Conservation (phyloP, 495 filamentous ascomycete genomes). For the Aspergillus leporis region DNA sequence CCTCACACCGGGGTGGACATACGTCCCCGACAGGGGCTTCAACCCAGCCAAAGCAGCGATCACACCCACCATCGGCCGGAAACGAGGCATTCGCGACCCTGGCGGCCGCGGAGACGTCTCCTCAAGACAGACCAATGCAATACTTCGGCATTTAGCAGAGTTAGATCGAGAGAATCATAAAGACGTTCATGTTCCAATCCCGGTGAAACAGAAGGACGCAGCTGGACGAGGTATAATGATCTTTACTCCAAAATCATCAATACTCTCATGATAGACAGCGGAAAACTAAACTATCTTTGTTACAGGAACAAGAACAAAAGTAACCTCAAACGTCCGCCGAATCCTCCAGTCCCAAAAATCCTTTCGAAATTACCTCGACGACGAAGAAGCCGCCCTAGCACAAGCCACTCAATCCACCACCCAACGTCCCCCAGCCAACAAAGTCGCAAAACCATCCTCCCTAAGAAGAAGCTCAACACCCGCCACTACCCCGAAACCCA, state of each 20-base stretch:
- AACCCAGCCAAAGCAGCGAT: slow-evolving; percentile 60
- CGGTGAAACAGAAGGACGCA: slow-evolving; percentile 52
- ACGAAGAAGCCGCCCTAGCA: slow-evolving; percentile 73
- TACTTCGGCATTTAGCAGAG: slow-evolving; percentile 72
- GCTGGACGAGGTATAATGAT: slow-evolving; percentile 43
- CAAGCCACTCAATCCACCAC: slow-evolving; percentile 28
- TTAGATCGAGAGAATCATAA: slow-evolving; percentile 78
- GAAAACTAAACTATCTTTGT: no score
- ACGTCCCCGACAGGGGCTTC: slow-evolving; percentile 74
- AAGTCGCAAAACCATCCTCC: slow-evolving; percentile 26
- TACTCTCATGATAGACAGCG: no score
- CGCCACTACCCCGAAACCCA: slow-evolving; percentile 22
- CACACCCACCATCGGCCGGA: slow-evolving; percentile 58
- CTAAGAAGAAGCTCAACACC: slow-evolving; percentile 38
- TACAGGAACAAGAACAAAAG: slow-evolving; percentile 52
- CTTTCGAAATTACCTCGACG: slow-evolving; percentile 86
- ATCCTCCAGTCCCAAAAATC: slow-evolving; percentile 92
- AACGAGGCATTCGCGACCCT: slow-evolving; percentile 61
- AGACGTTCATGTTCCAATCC: slow-evolving; percentile 69
- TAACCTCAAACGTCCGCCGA: slow-evolving; percentile 79
- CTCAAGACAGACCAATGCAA: slow-evolving; percentile 73
- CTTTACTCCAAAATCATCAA: no score
- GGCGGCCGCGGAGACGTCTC: slow-evolving; percentile 59
- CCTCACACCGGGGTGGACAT: slow-evolving; percentile 80
- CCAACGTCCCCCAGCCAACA: slow-evolving; percentile 20